Base-by-base conservation (phyloP, 2,329 filamentous ascomycete genomes). In the Pyricularia sp. region DNA sequence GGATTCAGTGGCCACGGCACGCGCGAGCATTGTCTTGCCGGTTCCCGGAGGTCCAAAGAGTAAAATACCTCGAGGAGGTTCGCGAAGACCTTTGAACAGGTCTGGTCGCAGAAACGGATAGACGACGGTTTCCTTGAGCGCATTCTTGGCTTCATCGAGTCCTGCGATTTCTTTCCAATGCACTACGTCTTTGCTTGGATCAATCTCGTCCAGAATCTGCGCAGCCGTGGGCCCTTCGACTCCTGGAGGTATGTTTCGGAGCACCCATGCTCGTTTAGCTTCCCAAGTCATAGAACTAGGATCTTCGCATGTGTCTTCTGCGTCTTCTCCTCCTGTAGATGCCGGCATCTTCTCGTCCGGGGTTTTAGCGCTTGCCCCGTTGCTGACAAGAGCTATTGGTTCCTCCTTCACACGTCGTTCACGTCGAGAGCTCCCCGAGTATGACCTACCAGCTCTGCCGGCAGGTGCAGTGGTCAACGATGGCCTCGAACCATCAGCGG, bases 41-140 rank as follows among this genome's bases (percentile, higher is more conserved):
- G 95, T 99, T n/a, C 95, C 95, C 0, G 95, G 95, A 1, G 95
- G 95, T 0, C 95, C 95, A 76, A 99, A 99, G 1, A 99, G 84
- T 1, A 99, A 84, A 92, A 99, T 98, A 6, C 95, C 95, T 69
- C 93, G 85, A 17, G 95, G 94, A 25, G 95, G 95, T 76, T 99
- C 95, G 58, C 95, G 90, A 12, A 99, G 84, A 0, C 95, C 95
- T 86, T 94, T 95, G 80, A 99, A 99, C 2, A 99, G 81, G 78
- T 99, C 95, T 1, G 95, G 95, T 1, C 95, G 90, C 12, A 99
- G 82, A 77, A 99, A 98, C 0, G 95, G 95, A 75, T 99, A 99
- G 2, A 99, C 94, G 1, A 99, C 95, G 0, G 93, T 93, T 79
- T 99, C 95, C 75, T 97, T 94, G 66, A 99, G 81, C 0, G 95